Conservation (phyloP, 352 stramenopile species). For the Phytophthora chlamydospora region DNA sequence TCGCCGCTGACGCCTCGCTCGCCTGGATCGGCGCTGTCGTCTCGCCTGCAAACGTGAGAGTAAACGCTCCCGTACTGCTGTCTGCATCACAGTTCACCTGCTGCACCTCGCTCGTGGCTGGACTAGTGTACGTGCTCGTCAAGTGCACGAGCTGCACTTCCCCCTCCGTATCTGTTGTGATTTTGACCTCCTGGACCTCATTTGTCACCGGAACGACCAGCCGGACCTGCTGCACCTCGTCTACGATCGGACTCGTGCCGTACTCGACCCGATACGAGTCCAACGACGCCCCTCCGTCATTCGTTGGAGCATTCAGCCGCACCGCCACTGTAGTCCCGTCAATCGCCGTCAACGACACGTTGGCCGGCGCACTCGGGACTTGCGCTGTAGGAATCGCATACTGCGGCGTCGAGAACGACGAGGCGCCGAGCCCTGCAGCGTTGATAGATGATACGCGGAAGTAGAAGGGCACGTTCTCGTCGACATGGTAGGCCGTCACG, state of each 20-base stretch:
- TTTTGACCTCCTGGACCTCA: conserved; percentile 81
- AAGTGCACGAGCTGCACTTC: conserved; percentile 93
- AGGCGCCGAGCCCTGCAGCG: conserved; percentile 69
- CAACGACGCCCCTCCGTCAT: conserved; percentile 86
- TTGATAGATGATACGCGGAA: conserved; percentile 95
- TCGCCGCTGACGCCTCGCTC: conserved; percentile 69
- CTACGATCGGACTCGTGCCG: conserved; percentile 75
- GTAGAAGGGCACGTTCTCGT: conserved; percentile 96
- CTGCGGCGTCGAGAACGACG: conserved; percentile 78
- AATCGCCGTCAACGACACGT: conserved; percentile 80
- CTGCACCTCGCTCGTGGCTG: conserved; percentile 84
- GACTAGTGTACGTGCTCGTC: conserved; percentile 76
- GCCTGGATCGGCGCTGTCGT: conserved; percentile 89
- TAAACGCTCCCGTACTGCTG: conserved; percentile 84
- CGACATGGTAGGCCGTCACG: conserved; percentile 82
- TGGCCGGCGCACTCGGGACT: conserved; percentile 59
- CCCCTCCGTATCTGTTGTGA: conserved; percentile 53
- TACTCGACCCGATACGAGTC: conserved; percentile 94
- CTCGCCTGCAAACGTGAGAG: conserved; percentile 82
- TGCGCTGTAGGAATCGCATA: conserved; percentile 90
- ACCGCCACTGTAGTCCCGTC: conserved; percentile 91
- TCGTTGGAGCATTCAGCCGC: conserved; percentile 71
- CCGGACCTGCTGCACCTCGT: conserved; percentile 80
- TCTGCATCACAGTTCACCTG: conserved; percentile 91
- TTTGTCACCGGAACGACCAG: conserved; percentile 70